These are phyloP conservation scores for Aspergillus alliaceus DNA, from an alignment of 2,329 filamentous ascomycete genomes.

Conservation along the genomic window DNA sequence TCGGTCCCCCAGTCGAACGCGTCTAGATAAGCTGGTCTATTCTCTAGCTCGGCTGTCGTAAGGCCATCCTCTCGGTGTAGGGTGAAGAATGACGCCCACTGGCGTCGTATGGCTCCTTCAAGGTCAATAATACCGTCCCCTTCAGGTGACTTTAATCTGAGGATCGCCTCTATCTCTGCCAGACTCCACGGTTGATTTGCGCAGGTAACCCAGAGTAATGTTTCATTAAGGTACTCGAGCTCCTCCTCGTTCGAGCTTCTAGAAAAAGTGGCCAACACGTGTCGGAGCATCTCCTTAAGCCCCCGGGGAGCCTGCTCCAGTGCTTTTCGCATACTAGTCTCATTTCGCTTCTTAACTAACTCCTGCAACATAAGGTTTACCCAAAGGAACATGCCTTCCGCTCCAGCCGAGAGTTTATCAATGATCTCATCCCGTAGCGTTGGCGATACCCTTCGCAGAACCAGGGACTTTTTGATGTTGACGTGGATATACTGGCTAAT, in stretches of 20 bases:
- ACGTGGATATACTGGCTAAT: conserved; percentile 46
- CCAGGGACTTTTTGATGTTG: conserved; percentile 42
- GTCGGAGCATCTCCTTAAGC: conserved; percentile 43
- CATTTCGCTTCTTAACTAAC: conserved; percentile 44
- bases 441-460: conserved; percentile 35
- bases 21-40: background rate
- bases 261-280: conserved; percentile 43
- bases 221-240: conserved; percentile 46
- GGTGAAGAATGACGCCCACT: conserved; percentile 51
- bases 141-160: conserved; percentile 47
- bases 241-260: conserved; percentile 28
- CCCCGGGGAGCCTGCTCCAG: conserved; percentile 49
- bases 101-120: conserved; percentile 44
- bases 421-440: conserved; percentile 38
- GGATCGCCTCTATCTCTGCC: conserved; percentile 46
- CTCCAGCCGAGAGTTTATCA: conserved; percentile 42
- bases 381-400: conserved; percentile 51
- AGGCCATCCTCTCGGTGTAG: conserved; percentile 45
- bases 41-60: conserved; percentile 20
- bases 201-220: conserved; percentile 49
- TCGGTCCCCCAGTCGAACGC: conserved; percentile 5
- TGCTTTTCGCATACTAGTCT: conserved; percentile 41
- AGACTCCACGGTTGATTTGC: conserved; percentile 47
- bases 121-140: conserved; percentile 33
- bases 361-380: conserved; percentile 55